Base-by-base conservation (phyloP, 2,329 filamentous ascomycete species). In the Cercospora sojina region DNA sequence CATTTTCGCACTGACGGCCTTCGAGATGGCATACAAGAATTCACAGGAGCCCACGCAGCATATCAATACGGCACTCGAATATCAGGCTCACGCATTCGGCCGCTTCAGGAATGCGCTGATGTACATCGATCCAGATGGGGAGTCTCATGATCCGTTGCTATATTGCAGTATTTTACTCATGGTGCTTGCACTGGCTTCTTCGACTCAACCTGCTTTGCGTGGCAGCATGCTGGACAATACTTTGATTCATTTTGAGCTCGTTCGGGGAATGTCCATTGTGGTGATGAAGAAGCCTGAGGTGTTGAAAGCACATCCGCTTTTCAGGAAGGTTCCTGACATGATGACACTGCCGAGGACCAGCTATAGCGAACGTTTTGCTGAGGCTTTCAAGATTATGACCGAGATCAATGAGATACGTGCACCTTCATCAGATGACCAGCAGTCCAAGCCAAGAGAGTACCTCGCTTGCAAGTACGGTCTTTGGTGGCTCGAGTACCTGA, bases 1-100 rank as follows among this genome's bases (percentile, higher is more conserved):
- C 10, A 67, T 69, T 27, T 64, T 69, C 10, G 65, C 67, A 6
- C 27, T 69, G 27, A 64, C 65, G 3, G 63, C 65, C n/a, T 69
- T 69, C 43, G 58, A 69, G 18, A 56, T 69, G 64, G 67, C 67
- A 5, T 51, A 67, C 43, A 31, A 53, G 12, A 55, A 57, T 18
- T 64, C 67, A 4, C n/a, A 64, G 8, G 59, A 67, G 13, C 63
- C 64, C 1, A 35, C 35, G 9, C 62, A 63, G 8, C 60, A 64
- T 55, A 64, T 64, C 18, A 65, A 38, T 51, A 55, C 59, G n/a
- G 67, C 67, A n/a, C 59, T 67, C 1, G 64, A 67, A 7, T 69
- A 67, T 23, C 67, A 69, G 10, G 47, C 61, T 8, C 62, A 65
- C 10, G 67, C 67, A 9, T 69, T 69, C 47, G 55, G 41, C 2